These are phyloP conservation scores for Ogataea paraovalis DNA, from an alignment of 805 yeast genomes.

Conservation along the genomic window DNA sequence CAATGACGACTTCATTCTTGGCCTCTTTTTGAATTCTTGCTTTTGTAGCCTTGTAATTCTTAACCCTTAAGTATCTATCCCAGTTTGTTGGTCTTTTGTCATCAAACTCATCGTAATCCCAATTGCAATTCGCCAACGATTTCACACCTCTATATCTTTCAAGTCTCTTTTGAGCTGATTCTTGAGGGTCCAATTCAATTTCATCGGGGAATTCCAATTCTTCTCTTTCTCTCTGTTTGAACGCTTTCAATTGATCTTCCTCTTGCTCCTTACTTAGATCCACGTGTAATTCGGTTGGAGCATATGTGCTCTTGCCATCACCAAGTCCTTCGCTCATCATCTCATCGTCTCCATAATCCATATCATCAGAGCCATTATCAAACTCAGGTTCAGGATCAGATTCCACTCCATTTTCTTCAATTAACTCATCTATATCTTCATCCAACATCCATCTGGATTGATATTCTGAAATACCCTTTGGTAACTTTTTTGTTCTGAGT, in stretches of 20 bases:
- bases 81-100: constrained; percentile 69
- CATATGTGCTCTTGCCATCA: constrained; percentile 17
- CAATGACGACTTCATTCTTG: constrained; percentile 40
- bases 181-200: constrained; percentile 74
- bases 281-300: constrained; percentile 52
- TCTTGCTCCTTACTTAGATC: constrained; percentile 83
- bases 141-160: constrained; percentile 83
- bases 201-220: constrained; percentile 96
- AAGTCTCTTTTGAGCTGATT: constrained; percentile 70
- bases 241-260: constrained; percentile 66
- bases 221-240: constrained; percentile 67
- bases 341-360: constrained; percentile 41
- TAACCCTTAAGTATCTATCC: constrained; percentile 68
- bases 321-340: constrained; percentile 43
- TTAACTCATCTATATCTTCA: constrained; percentile 44
- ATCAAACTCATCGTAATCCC: constrained; percentile 88
- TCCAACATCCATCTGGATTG: constrained; percentile 74
- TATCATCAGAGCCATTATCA: constrained; percentile 24
- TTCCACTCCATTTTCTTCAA: constrained; percentile 39
- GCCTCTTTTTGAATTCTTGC: constrained; percentile 64
- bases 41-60: constrained; percentile 72
- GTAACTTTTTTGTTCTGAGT: constrained; percentile 40
- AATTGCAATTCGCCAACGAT: constrained; percentile 69
- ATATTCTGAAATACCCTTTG: constrained; percentile 72
- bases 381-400: constrained; percentile 31